Evolutionary conservation across 352 stramenopile genomes (phyloP).

Genomic region (Phytophthora fragariae): DNA sequence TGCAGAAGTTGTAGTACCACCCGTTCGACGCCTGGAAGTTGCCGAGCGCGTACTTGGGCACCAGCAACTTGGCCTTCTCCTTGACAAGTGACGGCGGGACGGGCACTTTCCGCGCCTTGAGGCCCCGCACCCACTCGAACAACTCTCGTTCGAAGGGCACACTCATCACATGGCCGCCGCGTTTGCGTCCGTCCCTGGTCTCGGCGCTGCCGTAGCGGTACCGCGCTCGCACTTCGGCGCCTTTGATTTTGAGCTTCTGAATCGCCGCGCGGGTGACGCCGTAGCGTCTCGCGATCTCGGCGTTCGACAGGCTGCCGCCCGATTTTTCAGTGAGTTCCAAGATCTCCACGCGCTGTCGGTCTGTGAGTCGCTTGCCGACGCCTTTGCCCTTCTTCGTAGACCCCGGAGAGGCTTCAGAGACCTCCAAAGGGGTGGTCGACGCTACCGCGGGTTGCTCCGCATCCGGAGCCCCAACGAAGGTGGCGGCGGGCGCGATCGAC

Average conservation of each 20-base stretch:
- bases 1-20: conserved; percentile 67
- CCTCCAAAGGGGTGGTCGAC: neutral
- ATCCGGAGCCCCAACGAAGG: too few relatives aligned
- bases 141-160: conserved; percentile 53
- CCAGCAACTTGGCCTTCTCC: conserved; percentile 58
- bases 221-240: conserved; percentile 41
- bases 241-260: conserved; percentile 56
- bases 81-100: conserved; percentile 58
- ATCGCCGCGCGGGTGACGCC: conserved; percentile 55
- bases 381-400: conserved; percentile 40
- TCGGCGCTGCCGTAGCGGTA: conserved; percentile 54
- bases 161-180: conserved; percentile 44
- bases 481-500: too few relatives aligned
- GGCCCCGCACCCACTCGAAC: conserved; percentile 53
- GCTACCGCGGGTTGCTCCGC: too few relatives aligned
- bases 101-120: conserved; percentile 54
- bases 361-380: conserved; percentile 51
- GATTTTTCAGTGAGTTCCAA: conserved; percentile 52
- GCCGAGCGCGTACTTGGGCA: conserved; percentile 53
- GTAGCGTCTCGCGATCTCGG: conserved; percentile 54
- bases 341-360: conserved; percentile 59
- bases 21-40: conserved; percentile 58
- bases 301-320: conserved; percentile 46
- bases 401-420: neutral
- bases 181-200: conserved; percentile 47